phyloP scores from a whole-genome alignment of 768 basidiomycete genomes.

The Leccinum truebloodii region DNA sequence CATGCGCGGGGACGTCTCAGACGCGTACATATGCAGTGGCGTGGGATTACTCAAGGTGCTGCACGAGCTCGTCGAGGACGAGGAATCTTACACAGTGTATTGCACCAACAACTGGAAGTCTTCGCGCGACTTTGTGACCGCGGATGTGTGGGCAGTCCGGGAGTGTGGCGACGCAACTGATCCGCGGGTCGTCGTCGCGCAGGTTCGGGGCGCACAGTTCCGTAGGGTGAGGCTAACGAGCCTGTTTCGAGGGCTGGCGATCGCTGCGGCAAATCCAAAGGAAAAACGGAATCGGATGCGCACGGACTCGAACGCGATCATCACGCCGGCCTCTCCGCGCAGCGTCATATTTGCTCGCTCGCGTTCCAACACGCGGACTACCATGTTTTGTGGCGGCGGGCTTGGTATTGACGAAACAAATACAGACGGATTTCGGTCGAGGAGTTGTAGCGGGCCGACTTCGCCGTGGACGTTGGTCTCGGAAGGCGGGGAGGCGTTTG shows the following conservation, averaged over 20 bases:
- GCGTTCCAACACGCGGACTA: slow-evolving; percentile 27
- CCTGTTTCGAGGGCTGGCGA: slow-evolving; percentile 47
- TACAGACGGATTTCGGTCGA: slow-evolving; percentile 5
- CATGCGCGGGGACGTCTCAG: slow-evolving; percentile 30
- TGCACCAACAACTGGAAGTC: slow-evolving; percentile 47
- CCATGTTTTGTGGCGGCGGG: slow-evolving; percentile 7
- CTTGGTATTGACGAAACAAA: slow-evolving; percentile 11
- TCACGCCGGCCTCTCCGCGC: slow-evolving; percentile 24
- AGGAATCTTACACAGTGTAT: slow-evolving; percentile 50
- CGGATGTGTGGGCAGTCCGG: slow-evolving; percentile 53
- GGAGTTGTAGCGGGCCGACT: slow-evolving; percentile 21
- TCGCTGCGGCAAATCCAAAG: slow-evolving; percentile 27
- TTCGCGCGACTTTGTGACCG: slow-evolving; percentile 46
- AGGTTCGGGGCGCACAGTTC: slow-evolving; percentile 59
- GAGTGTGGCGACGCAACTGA: slow-evolving; percentile 21
- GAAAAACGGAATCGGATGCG: slow-evolving; percentile 16
- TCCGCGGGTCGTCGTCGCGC: slow-evolving; percentile 49
- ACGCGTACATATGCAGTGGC: slow-evolving; percentile 65
- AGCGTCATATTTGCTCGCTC: slow-evolving; percentile 33
- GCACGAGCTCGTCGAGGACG: slow-evolving; percentile 41
- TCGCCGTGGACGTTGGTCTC: slow-evolving; percentile 44
- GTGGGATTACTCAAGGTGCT: slow-evolving; percentile 52
- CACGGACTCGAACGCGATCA: slow-evolving; percentile 31
- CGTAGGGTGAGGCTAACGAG: slow-evolving; percentile 52
- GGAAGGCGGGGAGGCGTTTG: slow-evolving; percentile 22